Percentiles rank a stretch among this genome's conserved stretches.
These are phyloP conservation scores for Metschnikowia matae DNA, from an alignment of 805 yeast genomes.

Conservation along the genomic window DNA sequence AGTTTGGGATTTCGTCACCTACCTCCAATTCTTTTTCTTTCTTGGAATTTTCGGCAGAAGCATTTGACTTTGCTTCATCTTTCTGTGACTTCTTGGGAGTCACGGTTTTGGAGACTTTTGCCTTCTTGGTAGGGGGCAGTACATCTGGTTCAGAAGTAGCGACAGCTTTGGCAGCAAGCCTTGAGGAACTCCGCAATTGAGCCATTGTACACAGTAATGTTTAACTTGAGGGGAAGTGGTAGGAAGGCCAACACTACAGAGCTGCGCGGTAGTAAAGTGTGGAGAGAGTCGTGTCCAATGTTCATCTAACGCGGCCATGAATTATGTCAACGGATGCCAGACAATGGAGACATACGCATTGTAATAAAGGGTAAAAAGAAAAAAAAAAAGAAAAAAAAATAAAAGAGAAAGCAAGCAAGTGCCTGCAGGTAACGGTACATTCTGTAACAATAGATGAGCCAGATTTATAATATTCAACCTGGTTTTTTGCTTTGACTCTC, in stretches of 20 bases:
- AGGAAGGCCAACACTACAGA: neutral
- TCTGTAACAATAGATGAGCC: too few species aligned
- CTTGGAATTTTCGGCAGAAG: neutral
- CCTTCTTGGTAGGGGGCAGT: neutral
- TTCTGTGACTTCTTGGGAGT: slow-evolving; percentile 4
- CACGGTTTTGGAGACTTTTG: neutral
- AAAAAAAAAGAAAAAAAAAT: neutral
- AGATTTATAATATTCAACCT: too few species aligned
- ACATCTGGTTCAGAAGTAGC: neutral
- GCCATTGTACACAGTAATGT: slow-evolving; percentile 8
- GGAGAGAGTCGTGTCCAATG: neutral
- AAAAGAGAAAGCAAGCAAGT: too few species aligned
- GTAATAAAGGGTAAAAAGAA: neutral
- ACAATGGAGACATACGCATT: neutral
- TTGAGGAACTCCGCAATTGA: slow-evolving; percentile 18
- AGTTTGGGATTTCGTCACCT: slow-evolving; percentile 66
- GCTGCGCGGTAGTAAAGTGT: neutral
- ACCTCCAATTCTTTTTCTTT: slow-evolving; percentile 30
- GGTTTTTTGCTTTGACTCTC: too few species aligned
- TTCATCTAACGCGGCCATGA: neutral
- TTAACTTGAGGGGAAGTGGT: neutral
- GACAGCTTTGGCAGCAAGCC: slow-evolving; percentile 12
- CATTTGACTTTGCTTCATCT: neutral
- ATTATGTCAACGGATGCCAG: neutral
- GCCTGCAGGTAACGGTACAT: too few species aligned